Conservation (phyloP, 78 protist species). For the Chrysochromulina tobinii region DNA sequence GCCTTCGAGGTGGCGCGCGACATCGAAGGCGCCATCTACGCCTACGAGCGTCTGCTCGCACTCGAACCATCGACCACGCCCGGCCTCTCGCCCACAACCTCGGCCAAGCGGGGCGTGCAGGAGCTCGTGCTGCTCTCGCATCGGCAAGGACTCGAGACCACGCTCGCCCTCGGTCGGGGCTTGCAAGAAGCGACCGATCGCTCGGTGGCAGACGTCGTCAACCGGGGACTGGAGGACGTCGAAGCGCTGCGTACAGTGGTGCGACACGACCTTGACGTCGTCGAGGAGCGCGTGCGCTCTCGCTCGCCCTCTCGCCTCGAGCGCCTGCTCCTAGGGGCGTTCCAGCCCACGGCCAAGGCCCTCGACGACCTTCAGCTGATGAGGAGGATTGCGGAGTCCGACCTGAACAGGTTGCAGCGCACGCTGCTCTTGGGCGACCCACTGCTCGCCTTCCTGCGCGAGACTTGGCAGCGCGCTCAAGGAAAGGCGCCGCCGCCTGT, state of each 20-base stretch:
- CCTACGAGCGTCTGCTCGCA: not conserved
- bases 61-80: not conserved
- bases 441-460: not conserved
- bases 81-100: not conserved
- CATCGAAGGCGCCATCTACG: not conserved
- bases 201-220: not conserved
- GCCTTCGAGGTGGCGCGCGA: not conserved
- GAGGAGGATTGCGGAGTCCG: not conserved
- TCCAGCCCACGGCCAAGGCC: not conserved
- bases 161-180: not conserved
- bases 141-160: not conserved
- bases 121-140: slow-evolving; percentile 3
- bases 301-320: no score
- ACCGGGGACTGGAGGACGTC: not conserved
- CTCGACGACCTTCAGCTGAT: not conserved
- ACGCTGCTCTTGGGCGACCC: not conserved
- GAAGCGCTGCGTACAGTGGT: not conserved
- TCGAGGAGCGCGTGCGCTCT: not conserved
- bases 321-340: not conserved
- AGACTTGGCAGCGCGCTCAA: not conserved
- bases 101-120: slow-evolving; percentile 17
- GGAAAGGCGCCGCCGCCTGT: not conserved
- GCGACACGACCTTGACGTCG: not conserved
- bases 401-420: not conserved
- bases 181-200: not conserved